Evolutionary conservation across 1,284 basidiomycete species (phyloP).

Genomic region (Cystobasidiaceae sp.): DNA sequence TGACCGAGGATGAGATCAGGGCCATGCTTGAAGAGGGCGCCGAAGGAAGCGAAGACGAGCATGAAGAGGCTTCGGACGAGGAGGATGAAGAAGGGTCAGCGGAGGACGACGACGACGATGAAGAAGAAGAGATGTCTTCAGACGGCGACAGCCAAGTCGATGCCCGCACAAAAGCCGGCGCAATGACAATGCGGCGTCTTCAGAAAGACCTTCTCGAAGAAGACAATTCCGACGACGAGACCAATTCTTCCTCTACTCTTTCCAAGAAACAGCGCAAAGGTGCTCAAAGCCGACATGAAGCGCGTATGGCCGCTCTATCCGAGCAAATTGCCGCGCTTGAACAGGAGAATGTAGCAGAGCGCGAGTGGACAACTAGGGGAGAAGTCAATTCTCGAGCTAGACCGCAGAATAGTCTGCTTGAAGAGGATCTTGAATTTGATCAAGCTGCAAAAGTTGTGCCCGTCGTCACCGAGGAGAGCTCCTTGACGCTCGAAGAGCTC

Average conservation of each 20-base stretch:
- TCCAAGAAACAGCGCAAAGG: constrained; percentile 34
- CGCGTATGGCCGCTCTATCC: constrained; percentile 51
- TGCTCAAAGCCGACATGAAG: constrained; percentile 52
- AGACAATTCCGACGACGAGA: constrained; percentile 50
- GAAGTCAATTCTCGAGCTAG: constrained; percentile 77
- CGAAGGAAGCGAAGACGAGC: constrained; percentile 46
- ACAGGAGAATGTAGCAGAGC: constrained; percentile 53
- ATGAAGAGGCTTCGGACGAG: constrained; percentile 43
- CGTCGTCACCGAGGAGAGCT: constrained; percentile 81
- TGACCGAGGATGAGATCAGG: constrained; percentile 36
- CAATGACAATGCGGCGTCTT: constrained; percentile 51
- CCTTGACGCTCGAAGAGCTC: constrained; percentile 75
- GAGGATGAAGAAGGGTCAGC: constrained; percentile 39
- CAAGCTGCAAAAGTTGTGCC: constrained; percentile 78
- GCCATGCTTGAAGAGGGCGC: constrained; percentile 44
- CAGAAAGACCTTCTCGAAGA: constrained; percentile 55
- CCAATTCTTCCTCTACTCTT: constrained; percentile 37
- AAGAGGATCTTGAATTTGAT: constrained; percentile 94
- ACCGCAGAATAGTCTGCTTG: constrained; percentile 85
- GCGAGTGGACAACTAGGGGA: constrained; percentile 89
- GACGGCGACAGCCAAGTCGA: constrained; percentile 37
- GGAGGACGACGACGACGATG: constrained; percentile 41
- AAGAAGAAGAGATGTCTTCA: constrained; percentile 37
- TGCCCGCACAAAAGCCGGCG: constrained; percentile 35
- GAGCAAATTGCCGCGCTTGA: constrained; percentile 55